Evolutionary conservation across 257 asterid genomes (phyloP), one percentile per base, ranked within the genome.

Genomic region (Nyctanthes arbortristis): DNA sequence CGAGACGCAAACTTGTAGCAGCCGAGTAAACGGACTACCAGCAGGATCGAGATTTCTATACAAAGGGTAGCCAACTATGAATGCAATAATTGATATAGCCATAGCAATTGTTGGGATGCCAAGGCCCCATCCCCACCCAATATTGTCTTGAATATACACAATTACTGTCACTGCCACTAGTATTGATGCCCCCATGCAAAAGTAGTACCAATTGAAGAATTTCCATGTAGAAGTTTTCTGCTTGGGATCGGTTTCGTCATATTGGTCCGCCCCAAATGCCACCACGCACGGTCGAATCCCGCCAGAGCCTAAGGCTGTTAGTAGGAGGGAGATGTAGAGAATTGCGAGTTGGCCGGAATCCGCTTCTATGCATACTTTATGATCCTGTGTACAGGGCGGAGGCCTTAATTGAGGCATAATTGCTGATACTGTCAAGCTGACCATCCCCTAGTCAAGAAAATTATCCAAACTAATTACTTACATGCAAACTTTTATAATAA

Each of bases 121-220:
- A 5, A 93, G 89, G 3, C 99, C 99, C 92, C 88, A 77, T 6
- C 97, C 97, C 99, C 99, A 93, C 0, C 98, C 89, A 3, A 89
- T 65, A 61, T 81, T 76, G 47, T 93, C 98, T 69, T 93, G 98
- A 2, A 91, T 70, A 20, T 91, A 93, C 0, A 93, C 96, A 16
- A 93, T 70, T 11, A 81, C 96, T 0, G 98, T 93, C 9, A 85
- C 91, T 0, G 98, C 94, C 32, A 91, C 79, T 59, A 93, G 76
- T 77, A 91, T 87, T 0, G 99, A 93, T 2, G 70, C 84, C 43
- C 97, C 99, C 97, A 91, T 91, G 84, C 86, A 80, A 71, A 91
- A 91, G 63, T 89, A 91, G 62, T 91, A 89, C 97, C 97, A 91
- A 34, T 91, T 91, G 84, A 91, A 89, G 89, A 91, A 91, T 75